Conservation (phyloP, 2,329 filamentous ascomycete genomes). For the Chalaropsis ovoidea region DNA sequence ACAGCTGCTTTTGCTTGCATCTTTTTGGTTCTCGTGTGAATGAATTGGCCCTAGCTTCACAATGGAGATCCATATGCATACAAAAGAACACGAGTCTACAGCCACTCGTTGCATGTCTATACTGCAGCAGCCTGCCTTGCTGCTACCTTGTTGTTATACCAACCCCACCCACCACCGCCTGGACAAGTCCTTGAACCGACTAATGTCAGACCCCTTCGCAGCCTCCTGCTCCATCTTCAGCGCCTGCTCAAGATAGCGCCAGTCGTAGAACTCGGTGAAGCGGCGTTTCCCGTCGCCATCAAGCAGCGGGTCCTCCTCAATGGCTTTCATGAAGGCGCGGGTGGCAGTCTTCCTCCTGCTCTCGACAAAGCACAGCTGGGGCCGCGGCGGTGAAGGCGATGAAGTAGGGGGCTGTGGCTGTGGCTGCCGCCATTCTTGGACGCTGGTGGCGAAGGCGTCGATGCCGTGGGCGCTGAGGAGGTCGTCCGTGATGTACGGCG, state of each 20-base stretch:
- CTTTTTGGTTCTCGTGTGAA: not conserved
- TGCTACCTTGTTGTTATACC: constrained; percentile 30
- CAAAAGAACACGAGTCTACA: not conserved
- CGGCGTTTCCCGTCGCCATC: constrained; percentile 30
- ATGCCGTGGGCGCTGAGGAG: constrained; percentile 39
- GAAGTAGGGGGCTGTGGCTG: not conserved
- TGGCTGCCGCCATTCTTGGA: constrained; percentile 32
- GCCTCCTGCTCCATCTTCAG: constrained; percentile 34
- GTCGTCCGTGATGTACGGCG: constrained; percentile 33
- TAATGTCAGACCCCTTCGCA: constrained; percentile 31
- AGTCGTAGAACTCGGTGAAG: constrained; percentile 40
- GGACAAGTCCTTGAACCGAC: constrained; percentile 36
- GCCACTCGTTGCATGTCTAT: too few relatives aligned
- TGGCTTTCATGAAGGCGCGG: constrained; percentile 31
- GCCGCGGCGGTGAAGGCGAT: not conserved
- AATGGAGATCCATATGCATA: not conserved
- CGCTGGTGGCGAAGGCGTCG: constrained; percentile 31
- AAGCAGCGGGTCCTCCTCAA: constrained; percentile 31
- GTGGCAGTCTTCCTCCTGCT: constrained; percentile 31
- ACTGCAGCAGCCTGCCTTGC: too few relatives aligned
- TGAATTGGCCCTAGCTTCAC: not conserved
- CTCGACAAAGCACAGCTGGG: constrained; percentile 35
- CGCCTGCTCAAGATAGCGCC: constrained; percentile 38
- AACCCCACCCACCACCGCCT: constrained; percentile 38
- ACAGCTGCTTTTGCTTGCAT: not conserved